Evolutionary conservation across 2,329 filamentous ascomycete genomes (phyloP).

Genomic region (Trichoderma sp.): DNA sequence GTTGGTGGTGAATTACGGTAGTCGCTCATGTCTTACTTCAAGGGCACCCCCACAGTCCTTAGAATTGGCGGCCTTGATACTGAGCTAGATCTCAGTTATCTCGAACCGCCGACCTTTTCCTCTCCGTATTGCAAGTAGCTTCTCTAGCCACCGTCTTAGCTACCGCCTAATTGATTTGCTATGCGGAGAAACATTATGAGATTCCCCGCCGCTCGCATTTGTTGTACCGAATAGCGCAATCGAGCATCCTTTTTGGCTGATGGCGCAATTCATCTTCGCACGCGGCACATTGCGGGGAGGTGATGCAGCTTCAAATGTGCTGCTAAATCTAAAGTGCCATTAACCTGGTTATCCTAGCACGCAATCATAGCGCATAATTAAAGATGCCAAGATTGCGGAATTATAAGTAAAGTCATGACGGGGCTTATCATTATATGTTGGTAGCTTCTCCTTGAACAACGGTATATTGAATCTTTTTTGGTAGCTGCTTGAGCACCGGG

Average conservation of each 20-base stretch:
- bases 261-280: slow-evolving; percentile 6
- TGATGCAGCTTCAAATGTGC: not conserved
- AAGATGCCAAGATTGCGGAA: not conserved
- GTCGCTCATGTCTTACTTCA: not conserved
- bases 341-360: not conserved
- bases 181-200: not conserved
- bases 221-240: not conserved
- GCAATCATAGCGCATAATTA: slow-evolving; percentile 13
- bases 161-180: not conserved
- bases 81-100: not conserved
- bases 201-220: not conserved
- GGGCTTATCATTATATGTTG: not conserved
- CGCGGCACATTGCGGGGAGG: slow-evolving; percentile 6
- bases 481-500: not conserved
- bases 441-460: not conserved
- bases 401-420: not conserved
- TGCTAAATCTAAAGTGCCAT: not conserved
- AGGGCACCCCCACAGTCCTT: not conserved
- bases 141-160: not conserved
- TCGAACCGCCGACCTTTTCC: not conserved
- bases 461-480: not conserved
- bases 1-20: not conserved
- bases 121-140: not conserved
- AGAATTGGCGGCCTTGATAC: not conserved
- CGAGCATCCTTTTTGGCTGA: not conserved